Evolutionary conservation across 805 yeast species (phyloP), one percentile per base, ranked within the genome.

Genomic region (Pichia paraexigua): DNA sequence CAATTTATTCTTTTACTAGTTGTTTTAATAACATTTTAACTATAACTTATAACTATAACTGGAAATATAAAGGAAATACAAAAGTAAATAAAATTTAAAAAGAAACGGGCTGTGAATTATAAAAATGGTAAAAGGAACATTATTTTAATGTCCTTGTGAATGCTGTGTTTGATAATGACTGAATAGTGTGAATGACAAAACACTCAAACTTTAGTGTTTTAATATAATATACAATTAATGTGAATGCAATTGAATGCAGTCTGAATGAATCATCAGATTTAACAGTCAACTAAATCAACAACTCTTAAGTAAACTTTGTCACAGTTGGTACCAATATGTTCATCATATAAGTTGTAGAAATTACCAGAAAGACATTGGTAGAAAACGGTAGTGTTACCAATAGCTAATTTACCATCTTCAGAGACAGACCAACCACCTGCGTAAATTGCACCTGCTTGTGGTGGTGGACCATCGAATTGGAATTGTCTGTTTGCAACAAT

Each of bases 381-480:
- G 74, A 78, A 78, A 28, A 65, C 66, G 49, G 75, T 71, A 50
- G 63, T 65, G 66, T 70, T 66, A 64, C 82, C 82, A 59, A 78
- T 67, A 46, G 80, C 80, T 63, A 78, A 74, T 64, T 67, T 68
- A 49, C 71, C 76, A 45, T 71, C 76, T 46, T 66, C 63, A 50
- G 74, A 65, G 55, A 75, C 68, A 45, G 79, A 70, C 79, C 79
- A 74, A 53, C 79, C 78, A 52, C 75, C 77, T 59, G 79, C 79
- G 59, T 74, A 71, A 50, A 73, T 73, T 44, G 79, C 72, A 67
- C 79, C 79, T 48, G 78, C 83, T 69, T 79, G 83, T 57, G 83
- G 83, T 67, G 82, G 82, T 52, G 82, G 82, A 62, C 83, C 83
- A 63, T 79, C 83, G 60, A 79, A 79, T 69, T 79, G 83, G 77